Base-by-base conservation (phyloP, 306 rosid genomes). In the Oemleria cerasiformis region DNA sequence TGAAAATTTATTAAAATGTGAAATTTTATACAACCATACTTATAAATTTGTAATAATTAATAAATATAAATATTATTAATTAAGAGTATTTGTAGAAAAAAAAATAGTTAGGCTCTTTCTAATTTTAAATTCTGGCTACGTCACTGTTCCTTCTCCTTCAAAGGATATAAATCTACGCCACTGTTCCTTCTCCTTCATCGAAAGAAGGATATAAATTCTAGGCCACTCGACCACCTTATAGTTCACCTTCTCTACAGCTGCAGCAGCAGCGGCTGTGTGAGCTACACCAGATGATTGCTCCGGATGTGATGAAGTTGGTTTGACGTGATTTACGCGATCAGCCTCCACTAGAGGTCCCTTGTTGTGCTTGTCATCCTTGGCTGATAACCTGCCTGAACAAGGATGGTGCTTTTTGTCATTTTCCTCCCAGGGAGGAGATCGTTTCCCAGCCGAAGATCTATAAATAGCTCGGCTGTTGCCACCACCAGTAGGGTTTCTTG, bases 101-200 rank as follows among this genome's bases (percentile, higher is more conserved):
- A n/a, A n/a, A n/a, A n/a, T n/a, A n/a, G n/a, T n/a, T n/a, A n/a
- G n/a, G n/a, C n/a, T n/a, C n/a, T n/a, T n/a, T n/a, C n/a, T n/a
- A n/a, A n/a, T n/a, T n/a, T n/a, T n/a, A n/a, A n/a, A n/a, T n/a
- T n/a, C n/a, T n/a, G n/a, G n/a, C n/a, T n/a, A n/a, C n/a, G n/a
- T n/a, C n/a, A n/a, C n/a, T n/a, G n/a, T n/a, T n/a, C n/a, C n/a
- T n/a, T n/a, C n/a, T n/a, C n/a, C n/a, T n/a, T n/a, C n/a, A n/a
- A n/a, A n/a, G n/a, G n/a, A n/a, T n/a, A n/a, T n/a, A n/a, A n/a
- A n/a, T n/a, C n/a, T n/a, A n/a, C n/a, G n/a, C n/a, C n/a, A n/a
- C n/a, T n/a, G n/a, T n/a, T n/a, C n/a, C n/a, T n/a, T 90, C 82
- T 90, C 96, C 59, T 90, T 90, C 63, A 90, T 88, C 1, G 96